phyloP scores from a whole-genome alignment of 495 filamentous ascomycete species.

The Clavariopsis aquatica region DNA sequence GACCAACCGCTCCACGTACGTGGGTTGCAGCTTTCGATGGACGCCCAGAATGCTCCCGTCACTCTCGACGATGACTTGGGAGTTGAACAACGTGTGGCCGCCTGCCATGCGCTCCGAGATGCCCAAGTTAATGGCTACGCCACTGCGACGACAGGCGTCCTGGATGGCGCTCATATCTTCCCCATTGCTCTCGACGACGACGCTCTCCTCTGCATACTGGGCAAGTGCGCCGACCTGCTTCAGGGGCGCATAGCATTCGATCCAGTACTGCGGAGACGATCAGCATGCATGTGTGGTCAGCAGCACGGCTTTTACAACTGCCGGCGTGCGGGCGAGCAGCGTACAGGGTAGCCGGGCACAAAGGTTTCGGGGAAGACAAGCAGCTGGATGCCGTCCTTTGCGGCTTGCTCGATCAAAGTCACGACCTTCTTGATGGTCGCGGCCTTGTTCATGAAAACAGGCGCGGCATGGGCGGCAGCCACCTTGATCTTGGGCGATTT shows the following conservation, averaged over 20 bases:
- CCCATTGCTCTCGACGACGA: constrained; percentile 39
- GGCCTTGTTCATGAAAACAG: constrained; percentile 34
- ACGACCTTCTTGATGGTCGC: constrained; percentile 24
- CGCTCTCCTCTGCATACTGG: constrained; percentile 44
- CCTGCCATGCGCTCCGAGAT: constrained; percentile 47
- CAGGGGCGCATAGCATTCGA: constrained; percentile 34
- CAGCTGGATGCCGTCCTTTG: constrained; percentile 25
- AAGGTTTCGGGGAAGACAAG: constrained; percentile 35
- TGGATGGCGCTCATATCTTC: constrained; percentile 44
- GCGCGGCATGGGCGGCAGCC: constrained; percentile 27
- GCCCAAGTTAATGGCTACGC: constrained; percentile 44
- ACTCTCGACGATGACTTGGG: constrained; percentile 47
- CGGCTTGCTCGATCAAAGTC: constrained; percentile 29
- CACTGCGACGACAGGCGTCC: constrained; percentile 40
- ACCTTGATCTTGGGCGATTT: constrained; percentile 22
- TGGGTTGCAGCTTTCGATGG: constrained; percentile 54
- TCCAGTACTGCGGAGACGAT: constrained; percentile 22
- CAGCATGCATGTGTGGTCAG: neutral
- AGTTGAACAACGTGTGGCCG: constrained; percentile 50
- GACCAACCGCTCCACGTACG: constrained; percentile 51
- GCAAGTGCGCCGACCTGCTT: constrained; percentile 29
- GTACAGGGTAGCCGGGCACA: constrained; percentile 36
- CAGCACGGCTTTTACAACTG: neutral
- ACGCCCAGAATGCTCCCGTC: constrained; percentile 49
- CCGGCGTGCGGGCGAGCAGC: neutral